Evolutionary conservation across 352 stramenopile genomes (phyloP).

Genomic region (Phytophthora ohioensis): DNA sequence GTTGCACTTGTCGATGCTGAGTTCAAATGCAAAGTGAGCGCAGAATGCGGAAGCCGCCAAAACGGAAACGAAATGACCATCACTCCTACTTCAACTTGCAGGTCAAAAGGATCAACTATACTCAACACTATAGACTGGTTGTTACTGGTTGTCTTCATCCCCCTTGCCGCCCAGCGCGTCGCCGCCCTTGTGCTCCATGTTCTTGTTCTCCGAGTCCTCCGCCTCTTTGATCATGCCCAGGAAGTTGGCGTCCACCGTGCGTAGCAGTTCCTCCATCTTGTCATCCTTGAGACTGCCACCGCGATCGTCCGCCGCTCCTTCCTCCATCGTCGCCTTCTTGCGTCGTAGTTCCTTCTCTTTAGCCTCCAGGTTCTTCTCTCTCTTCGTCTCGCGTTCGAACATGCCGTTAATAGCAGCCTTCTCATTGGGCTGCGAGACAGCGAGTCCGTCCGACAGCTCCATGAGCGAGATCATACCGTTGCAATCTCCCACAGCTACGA

Average conservation of each 20-base stretch:
- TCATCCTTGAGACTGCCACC: conserved; percentile 84
- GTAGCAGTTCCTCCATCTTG: conserved; percentile 95
- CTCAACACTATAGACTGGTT: background rate
- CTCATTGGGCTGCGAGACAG: conserved; percentile 92
- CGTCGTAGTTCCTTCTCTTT: conserved; percentile 90
- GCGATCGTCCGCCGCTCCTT: conserved; percentile 78
- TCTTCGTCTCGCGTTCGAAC: conserved; percentile 97
- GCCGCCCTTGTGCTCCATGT: conserved; percentile 83
- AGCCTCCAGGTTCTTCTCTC: conserved; percentile 95
- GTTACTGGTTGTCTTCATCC: conserved; percentile 40
- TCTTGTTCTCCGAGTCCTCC: conserved; percentile 92
- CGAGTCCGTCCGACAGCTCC: conserved; percentile 95
- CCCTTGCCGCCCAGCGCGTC: conserved; percentile 49
- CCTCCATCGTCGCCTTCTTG: conserved; percentile 85
- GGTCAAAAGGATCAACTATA: conserved; percentile 13
- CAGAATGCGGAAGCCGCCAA: conserved; percentile 21
- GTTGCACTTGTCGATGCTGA: conserved; percentile 33
- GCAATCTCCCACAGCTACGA: conserved; percentile 95
- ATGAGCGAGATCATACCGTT: conserved; percentile 97
- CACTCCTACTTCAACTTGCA: conserved; percentile 57
- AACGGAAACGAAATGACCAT: conserved; percentile 47
- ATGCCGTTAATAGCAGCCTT: conserved; percentile 96
- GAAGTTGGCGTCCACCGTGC: conserved; percentile 95
- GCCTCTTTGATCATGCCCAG: conserved; percentile 97
- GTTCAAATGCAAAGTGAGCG: conserved; percentile 23